Percentiles rank a stretch among this genome's conserved stretches.
Evolutionary conservation across 148 eudicot species (phyloP).

Genomic region (Spergularia marina): DNA sequence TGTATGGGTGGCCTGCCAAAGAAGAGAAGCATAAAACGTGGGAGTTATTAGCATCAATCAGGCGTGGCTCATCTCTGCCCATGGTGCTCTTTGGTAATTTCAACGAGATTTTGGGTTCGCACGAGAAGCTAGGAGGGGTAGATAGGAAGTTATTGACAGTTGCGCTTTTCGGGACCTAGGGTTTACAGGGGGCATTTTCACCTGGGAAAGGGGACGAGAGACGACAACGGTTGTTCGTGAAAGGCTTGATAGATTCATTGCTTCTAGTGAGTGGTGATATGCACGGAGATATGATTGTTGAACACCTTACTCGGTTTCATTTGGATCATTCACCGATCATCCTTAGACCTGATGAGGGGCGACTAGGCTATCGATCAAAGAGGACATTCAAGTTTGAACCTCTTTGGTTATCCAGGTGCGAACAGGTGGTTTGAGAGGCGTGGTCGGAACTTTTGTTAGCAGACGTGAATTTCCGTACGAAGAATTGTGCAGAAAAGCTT

Average conservation of each 20-base stretch:
- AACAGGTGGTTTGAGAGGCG: not conserved
- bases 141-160: not conserved
- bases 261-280: not conserved
- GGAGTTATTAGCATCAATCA: not conserved
- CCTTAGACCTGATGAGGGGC: accelerated
- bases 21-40: not conserved
- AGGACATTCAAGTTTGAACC: not conserved
- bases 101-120: not conserved
- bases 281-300: too few species aligned
- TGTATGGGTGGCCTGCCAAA: not conserved
- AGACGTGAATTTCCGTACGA: too few species aligned
- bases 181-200: not conserved
- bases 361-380: not conserved
- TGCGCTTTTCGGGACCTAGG: not conserved
- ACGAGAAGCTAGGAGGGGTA: not conserved
- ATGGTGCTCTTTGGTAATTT: not conserved
- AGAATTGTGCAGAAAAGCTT: too few species aligned
- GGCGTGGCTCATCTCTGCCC: accelerated
- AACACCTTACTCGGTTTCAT: not conserved
- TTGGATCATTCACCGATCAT: not conserved
- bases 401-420: not conserved
- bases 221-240: not conserved
- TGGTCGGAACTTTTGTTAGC: too few species aligned
- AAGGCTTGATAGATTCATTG: not conserved
- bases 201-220: not conserved